Conservation (phyloP, 2,329 filamentous ascomycete species). For the Aspergillus quadricinctus region DNA sequence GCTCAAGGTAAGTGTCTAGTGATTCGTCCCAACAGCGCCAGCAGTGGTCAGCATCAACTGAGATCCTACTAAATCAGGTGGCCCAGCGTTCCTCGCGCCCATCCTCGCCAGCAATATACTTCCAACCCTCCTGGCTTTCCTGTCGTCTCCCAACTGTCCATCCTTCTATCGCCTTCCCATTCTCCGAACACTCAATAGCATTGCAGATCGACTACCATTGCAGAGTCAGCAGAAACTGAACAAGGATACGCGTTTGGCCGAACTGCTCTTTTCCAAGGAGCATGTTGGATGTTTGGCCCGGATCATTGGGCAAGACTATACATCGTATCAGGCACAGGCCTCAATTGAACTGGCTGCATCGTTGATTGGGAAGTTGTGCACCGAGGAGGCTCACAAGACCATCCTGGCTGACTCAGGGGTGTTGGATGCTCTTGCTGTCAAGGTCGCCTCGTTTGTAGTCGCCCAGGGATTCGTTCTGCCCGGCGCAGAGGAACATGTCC, state of each 20-base stretch:
- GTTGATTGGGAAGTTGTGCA: constrained; percentile 61
- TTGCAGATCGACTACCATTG: constrained; percentile 62
- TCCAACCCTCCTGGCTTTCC: constrained; percentile 64
- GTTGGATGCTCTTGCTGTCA: constrained; percentile 71
- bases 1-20: constrained; percentile 62
- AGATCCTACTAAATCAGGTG: constrained; percentile 52
- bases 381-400: constrained; percentile 65
- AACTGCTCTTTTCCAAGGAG: constrained; percentile 60
- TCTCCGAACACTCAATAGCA: constrained; percentile 67
- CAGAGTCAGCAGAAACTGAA: constrained; percentile 49
- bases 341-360: constrained; percentile 38
- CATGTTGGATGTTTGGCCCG: constrained; percentile 60
- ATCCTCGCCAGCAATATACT: constrained; percentile 65
- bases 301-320: constrained; percentile 60
- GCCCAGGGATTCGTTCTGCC: constrained; percentile 65
- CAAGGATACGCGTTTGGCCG: constrained; percentile 53
- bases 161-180: constrained; percentile 67
- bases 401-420: constrained; percentile 68
- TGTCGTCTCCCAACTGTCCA: constrained; percentile 63
- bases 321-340: constrained; percentile 51
- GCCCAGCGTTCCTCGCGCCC: constrained; percentile 71
- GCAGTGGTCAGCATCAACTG: constrained; percentile 11
- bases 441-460: constrained; percentile 67
- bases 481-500: constrained; percentile 53
- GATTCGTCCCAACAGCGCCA: not conserved